Percentiles rank a stretch among this genome's conserved stretches.
Evolutionary conservation across 495 filamentous ascomycete genomes (phyloP).

Genomic region (Extremus antarcticus): DNA sequence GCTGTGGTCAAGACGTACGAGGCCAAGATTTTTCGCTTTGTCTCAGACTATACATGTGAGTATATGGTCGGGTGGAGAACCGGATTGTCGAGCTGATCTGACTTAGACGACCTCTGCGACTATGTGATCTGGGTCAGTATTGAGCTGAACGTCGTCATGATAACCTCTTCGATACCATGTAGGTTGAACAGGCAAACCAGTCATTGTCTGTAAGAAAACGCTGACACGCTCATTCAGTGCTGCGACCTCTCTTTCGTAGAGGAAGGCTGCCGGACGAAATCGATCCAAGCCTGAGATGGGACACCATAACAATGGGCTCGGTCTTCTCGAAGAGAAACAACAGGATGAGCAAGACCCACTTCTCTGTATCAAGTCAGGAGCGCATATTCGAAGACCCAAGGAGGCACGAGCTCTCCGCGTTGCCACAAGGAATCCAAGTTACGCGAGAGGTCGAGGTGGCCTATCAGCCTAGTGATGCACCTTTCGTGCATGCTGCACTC

Average conservation of each 20-base stretch:
- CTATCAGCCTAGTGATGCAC: slow-evolving; percentile 7
- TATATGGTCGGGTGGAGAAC: background rate
- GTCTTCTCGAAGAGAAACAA: slow-evolving; percentile 10
- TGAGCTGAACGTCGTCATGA: slow-evolving; percentile 27
- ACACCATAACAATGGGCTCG: slow-evolving; percentile 10
- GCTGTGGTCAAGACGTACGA: slow-evolving; percentile 22
- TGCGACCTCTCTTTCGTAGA: slow-evolving; percentile 11
- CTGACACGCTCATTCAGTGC: no score
- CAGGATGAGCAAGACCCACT: background rate
- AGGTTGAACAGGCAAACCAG: no score
- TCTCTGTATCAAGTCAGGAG: slow-evolving; percentile 4
- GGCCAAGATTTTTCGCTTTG: slow-evolving; percentile 1
- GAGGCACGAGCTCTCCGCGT: background rate
- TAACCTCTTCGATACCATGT: slow-evolving; percentile 16
- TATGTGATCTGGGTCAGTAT: slow-evolving; percentile 19
- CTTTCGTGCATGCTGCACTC: slow-evolving; percentile 17
- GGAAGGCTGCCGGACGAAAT: background rate
- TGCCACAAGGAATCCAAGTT: slow-evolving; percentile 4
- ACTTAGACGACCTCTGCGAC: slow-evolving; percentile 10
- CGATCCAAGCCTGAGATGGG: background rate
- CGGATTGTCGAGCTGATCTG: no score
- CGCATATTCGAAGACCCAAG: slow-evolving; percentile 4
- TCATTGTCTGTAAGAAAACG: no score
- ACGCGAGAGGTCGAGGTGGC: slow-evolving; percentile 11
- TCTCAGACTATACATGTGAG: slow-evolving; percentile 15